Evolutionary conservation across 2,329 filamentous ascomycete species (phyloP).

Genomic region (Ophiostoma fasciatum): DNA sequence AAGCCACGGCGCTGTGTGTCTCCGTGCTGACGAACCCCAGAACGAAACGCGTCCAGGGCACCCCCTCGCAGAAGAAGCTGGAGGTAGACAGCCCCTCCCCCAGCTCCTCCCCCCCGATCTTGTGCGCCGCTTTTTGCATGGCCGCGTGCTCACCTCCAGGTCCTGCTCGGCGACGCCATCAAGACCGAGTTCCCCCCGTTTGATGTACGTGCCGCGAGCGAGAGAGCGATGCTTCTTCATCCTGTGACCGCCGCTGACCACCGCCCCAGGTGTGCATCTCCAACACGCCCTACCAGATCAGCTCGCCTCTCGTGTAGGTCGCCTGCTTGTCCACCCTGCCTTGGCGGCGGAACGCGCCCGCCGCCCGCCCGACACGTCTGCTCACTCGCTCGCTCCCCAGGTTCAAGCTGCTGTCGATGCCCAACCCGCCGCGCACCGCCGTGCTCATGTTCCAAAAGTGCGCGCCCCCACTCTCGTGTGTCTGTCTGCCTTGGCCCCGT

Average conservation of each 20-base stretch:
- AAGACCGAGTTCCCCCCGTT: constrained; percentile 54
- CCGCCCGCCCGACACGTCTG: no score
- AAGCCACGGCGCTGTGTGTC: neutral
- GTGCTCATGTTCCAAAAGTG: constrained; percentile 63
- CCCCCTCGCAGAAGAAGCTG: constrained; percentile 65
- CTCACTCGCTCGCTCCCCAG: constrained; percentile 1
- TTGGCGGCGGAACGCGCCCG: no score
- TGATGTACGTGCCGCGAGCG: constrained; percentile 29
- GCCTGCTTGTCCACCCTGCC: no score
- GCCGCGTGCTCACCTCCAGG: constrained; percentile 4
- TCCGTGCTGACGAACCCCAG: neutral
- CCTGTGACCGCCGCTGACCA: constrained; percentile 18
- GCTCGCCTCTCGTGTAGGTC: constrained; percentile 57
- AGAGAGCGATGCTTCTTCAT: neutral
- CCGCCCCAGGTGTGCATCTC: constrained; percentile 59
- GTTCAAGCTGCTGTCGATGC: constrained; percentile 69
- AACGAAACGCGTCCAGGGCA: constrained; percentile 83
- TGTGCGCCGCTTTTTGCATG: no score
- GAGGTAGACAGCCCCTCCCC: constrained; percentile 39
- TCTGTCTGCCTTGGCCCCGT: neutral
- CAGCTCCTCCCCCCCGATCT: neutral
- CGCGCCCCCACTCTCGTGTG: neutral
- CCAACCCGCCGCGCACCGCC: constrained; percentile 58
- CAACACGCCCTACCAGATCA: constrained; percentile 71
- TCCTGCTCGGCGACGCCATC: constrained; percentile 75